Base-by-base conservation (phyloP, 768 basidiomycete species). In the Agrocybe praecox region DNA sequence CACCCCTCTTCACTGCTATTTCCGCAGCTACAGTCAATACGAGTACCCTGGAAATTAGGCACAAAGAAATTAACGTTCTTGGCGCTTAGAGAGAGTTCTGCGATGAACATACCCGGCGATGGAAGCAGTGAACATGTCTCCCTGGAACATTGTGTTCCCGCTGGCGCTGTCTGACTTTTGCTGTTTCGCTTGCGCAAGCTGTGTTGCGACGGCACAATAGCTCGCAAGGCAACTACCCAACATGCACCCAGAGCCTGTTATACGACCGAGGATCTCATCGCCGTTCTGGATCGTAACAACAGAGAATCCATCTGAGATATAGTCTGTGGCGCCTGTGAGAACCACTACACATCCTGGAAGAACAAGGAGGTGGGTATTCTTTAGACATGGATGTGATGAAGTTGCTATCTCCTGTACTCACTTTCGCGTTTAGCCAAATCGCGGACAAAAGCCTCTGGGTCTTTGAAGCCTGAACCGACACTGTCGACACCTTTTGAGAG, bases 201-300 rank as follows among this genome's bases (percentile, higher is more conserved):
- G 65, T 18, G 66, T 56, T 11, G 87, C 85, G 2, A 84, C 88
- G 4, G 88, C 93, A 67, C 90, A 92, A 72, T 88, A 95, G 15
- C 88, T 83, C 0, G 93, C 90, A 47, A 96, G 81, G 26, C 82
- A 77, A 10, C 90, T 89, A 23, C 90, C 90, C 21, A 85, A 76
- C 69, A 96, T 85, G 65, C 95, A 98, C 4, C 95, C 95, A 22
- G 91, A 91, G 0, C 95, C 96, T 0, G 96, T 97, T 54, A 98
- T 94, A 52, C 81, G 77, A 0, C 86, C 88, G 8, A 97, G 82
- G 22, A 89, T 73, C 15, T 76, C 72, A 65, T 90, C 78, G 0
- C 96, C 96, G 64, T 97, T 97, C 3, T 76, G 73, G 7, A 93
- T 72, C 43, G 80, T 78, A n/a, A 92, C 77, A 6, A 93, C 87